A percentile compares a stretch with the other conserved stretches of the same genome.
Conservation (phyloP, 164 flowering plant genomes). For the Platanus orientalis region DNA sequence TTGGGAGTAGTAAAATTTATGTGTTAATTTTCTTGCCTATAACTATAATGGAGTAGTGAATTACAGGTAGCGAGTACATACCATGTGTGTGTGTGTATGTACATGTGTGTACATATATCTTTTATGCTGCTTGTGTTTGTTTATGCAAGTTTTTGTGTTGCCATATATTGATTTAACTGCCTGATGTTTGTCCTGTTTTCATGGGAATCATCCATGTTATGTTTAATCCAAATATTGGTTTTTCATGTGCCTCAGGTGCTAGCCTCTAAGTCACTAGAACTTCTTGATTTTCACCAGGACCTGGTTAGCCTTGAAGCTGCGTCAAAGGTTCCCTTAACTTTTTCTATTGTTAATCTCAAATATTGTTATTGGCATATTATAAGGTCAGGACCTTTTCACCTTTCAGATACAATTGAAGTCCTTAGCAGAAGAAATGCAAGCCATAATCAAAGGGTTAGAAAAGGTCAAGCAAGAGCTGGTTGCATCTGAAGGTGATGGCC, state of each 20-base stretch:
- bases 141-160: not conserved
- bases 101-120: too few relatives aligned
- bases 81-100: too few relatives aligned
- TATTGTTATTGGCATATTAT: slow-evolving; percentile 8
- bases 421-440: slow-evolving; percentile 99
- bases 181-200: slow-evolving; percentile 1
- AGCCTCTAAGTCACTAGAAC: slow-evolving; percentile 58
- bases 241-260: slow-evolving; percentile 41
- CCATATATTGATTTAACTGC: not conserved
- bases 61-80: too few relatives aligned
- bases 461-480: slow-evolving; percentile 80
- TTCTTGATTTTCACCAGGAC: slow-evolving; percentile 68
- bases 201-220: not conserved
- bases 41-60: too few relatives aligned
- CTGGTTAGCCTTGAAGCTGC: slow-evolving; percentile 69
- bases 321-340: slow-evolving; percentile 50
- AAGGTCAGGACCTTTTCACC: not conserved
- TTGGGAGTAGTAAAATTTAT: too few relatives aligned
- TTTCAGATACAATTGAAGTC: slow-evolving; percentile 93
- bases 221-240: slow-evolving; percentile 3
- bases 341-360: slow-evolving; percentile 1
- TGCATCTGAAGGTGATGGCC: slow-evolving; percentile 94
- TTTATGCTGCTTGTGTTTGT: not conserved
- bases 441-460: slow-evolving; percentile 88
- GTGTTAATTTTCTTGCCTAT: too few relatives aligned